Evolutionary conservation across 768 basidiomycete genomes (phyloP).

Genomic region (Daedaleopsis sinensis): DNA sequence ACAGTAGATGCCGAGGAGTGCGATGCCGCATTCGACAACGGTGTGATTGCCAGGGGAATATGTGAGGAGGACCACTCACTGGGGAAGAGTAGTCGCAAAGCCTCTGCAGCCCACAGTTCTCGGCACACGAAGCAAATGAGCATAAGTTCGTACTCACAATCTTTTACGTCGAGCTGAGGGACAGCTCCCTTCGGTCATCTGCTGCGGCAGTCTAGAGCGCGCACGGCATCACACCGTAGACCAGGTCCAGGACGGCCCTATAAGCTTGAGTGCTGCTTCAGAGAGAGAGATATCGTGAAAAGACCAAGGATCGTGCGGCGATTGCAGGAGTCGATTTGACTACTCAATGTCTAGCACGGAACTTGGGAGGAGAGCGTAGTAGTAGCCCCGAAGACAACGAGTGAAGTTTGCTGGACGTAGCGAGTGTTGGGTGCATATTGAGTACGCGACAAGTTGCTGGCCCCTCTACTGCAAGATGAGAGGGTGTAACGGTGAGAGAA

Average conservation of each 20-base stretch:
- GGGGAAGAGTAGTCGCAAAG: background rate
- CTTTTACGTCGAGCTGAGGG: background rate
- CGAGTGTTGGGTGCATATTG: no score
- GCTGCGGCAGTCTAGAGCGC: background rate
- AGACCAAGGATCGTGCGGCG: background rate
- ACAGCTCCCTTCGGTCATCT: background rate
- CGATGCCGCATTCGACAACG: background rate
- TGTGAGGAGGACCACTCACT: background rate
- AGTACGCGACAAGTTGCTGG: no score
- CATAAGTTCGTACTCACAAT: background rate
- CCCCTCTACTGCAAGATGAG: no score
- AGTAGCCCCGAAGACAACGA: background rate
- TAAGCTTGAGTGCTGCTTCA: background rate
- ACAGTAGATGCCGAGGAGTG: background rate
- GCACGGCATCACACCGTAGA: conserved; percentile 2
- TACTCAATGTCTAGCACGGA: background rate
- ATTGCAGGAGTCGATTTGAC: background rate
- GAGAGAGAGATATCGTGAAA: background rate
- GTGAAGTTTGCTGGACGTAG: background rate
- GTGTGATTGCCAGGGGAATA: background rate
- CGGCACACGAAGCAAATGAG: background rate
- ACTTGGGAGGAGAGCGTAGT: background rate
- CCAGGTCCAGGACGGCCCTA: background rate
- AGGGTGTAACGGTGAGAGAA: no score
- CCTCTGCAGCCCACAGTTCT: background rate